A percentile compares a stretch with the other conserved stretches of the same genome.
These are phyloP conservation scores for Euphorbia peplus DNA, from an alignment of 345 rosid genomes.

Conservation along the genomic window DNA sequence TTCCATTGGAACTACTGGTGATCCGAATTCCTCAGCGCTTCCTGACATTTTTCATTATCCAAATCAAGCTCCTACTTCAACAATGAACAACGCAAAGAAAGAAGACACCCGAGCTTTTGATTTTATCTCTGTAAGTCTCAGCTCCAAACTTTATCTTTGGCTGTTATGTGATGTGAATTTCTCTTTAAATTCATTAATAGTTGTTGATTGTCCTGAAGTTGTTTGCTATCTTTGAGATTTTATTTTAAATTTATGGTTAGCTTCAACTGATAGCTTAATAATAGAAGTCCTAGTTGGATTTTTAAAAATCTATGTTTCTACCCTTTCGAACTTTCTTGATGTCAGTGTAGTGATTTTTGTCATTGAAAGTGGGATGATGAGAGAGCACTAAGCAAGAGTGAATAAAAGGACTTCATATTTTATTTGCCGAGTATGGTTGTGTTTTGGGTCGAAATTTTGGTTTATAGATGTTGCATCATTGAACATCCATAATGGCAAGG, in stretches of 20 bases:
- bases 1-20: constrained; percentile 33
- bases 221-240: background rate
- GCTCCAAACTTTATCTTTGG: constrained; percentile 15
- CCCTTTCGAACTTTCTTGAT: background rate
- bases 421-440: background rate
- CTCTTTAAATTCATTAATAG: background rate
- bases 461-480: background rate
- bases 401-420: background rate
- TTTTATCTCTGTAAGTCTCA: constrained; percentile 81
- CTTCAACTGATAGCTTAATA: background rate
- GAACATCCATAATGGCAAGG: background rate
- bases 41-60: constrained; percentile 86
- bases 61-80: constrained; percentile 54
- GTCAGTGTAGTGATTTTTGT: background rate
- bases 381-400: background rate
- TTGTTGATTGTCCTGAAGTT: background rate
- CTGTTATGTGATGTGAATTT: background rate
- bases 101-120: constrained; percentile 93
- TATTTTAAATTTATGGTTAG: background rate
- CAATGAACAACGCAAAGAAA: constrained; percentile 57
- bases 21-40: constrained; percentile 48
- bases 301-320: background rate
- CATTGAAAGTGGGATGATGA: background rate
- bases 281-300: background rate
- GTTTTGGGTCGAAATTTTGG: background rate